These are phyloP conservation scores for Saccharomycopsis sp. DNA, from an alignment of 805 yeast species.

Conservation along the genomic window DNA sequence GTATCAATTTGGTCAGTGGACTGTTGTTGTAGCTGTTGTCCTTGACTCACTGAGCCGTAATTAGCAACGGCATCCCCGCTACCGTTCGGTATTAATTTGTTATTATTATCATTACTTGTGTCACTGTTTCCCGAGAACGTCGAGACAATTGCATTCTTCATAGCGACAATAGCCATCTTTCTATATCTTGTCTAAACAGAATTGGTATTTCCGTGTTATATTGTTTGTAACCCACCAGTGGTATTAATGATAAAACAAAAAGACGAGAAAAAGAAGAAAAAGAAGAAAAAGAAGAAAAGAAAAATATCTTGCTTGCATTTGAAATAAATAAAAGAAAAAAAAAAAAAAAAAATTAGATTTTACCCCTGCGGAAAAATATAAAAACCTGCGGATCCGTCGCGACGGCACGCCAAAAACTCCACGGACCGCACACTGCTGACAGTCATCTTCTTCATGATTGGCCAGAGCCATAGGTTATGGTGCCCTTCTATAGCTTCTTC, in stretches of 20 bases:
- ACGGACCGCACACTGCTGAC: constrained; percentile 1
- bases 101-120: background rate
- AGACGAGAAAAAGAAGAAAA: too few species aligned
- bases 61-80: background rate
- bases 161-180: constrained; percentile 1
- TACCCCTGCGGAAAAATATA: background rate
- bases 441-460: background rate
- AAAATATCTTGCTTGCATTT: background rate
- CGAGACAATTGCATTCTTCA: background rate
- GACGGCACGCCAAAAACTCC: background rate
- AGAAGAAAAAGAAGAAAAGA: too few species aligned
- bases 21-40: too few species aligned
- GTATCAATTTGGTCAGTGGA: too few species aligned
- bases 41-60: background rate
- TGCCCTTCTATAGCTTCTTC: background rate
- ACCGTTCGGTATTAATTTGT: background rate
- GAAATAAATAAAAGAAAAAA: constrained; percentile 1
- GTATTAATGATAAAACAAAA: too few species aligned
- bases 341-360: background rate
- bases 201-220: too few species aligned
- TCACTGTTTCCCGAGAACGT: background rate
- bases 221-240: too few species aligned
- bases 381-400: background rate
- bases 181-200: too few species aligned
- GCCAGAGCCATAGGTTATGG: background rate